Evolutionary conservation across 2,329 filamentous ascomycete species (phyloP), one percentile per base, ranked within the genome.

Genomic region (Pyricularia sp.): DNA sequence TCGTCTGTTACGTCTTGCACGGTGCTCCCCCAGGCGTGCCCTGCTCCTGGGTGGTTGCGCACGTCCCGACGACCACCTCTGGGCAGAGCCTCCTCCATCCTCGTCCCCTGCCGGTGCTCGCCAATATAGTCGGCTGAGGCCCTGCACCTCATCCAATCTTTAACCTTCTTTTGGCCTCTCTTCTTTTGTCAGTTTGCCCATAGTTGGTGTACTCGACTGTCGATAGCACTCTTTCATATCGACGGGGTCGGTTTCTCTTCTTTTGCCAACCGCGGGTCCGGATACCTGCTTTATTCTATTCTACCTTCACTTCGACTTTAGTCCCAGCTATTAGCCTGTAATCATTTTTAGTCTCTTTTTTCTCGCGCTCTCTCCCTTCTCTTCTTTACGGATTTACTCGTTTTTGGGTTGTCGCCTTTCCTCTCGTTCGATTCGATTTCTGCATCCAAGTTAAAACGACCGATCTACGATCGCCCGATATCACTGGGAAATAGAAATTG

Each of bases 181-280:
- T 70, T 75, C 73, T 72, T 72, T 67, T 76, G 70, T 69, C 72
- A 72, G 70, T 69, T 76, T 74, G 75, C 77, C 78, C 42, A 81
- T 80, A 79, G 80, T 81, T 82, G 66, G 81, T 80, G 80, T 81
- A 82, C 81, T 82, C 79, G 80, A 78, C 78, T 79, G 81, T 84
- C 81, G 81, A 81, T 84, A 83, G 76, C 81, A 78, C 81, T 85
- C 80, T 81, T 84, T 84, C 79, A 81, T 78, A 81, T 82, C 81
- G 79, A 75, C 78, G 75, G 73, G 77, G 11, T 67, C 58, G 42
- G 36, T 25, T 67, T 67, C 66, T 20, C 3, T 74, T 76, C 71
- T 76, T 76, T 77, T 75, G 71, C 71, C 73, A 74, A 73, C 77
- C 78, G 81, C 84, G 79, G 84, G 85, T 84, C 82, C 81, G 85